Evolutionary conservation across 805 yeast genomes (phyloP), one percentile per base, ranked within the genome.

Genomic region (Kuraishia cidri): DNA sequence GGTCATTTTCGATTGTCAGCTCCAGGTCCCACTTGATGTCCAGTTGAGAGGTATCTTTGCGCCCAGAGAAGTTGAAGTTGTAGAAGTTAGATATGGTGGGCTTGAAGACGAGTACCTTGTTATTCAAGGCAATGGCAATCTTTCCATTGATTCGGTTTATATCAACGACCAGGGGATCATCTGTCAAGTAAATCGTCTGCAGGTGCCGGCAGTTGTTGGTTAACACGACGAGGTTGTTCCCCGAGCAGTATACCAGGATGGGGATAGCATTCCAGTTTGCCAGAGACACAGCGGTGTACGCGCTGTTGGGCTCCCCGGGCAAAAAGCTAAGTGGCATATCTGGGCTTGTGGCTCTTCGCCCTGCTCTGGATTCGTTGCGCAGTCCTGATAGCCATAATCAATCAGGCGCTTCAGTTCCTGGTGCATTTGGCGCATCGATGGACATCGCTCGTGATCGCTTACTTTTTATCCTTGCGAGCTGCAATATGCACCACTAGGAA

Each of bases 271-370:
- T 74, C 95, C 95, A 86, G 24, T 60, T 56, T 5, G 65, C 69
- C 38, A 75, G 79, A 26, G 73, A 62, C 16, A 75, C 69, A 1
- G 85, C 60, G 41, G 70, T 71, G 10, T 61, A 63, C 1, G 71
- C 50, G 29, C 62, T 54, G 50, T 79, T 81, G 13, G 92, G 92
- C 48, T 83, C 84, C 2, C 97, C 97, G 2, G 96, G 96, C 29
- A 84, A 72, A 47, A 82, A 78, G 37, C 74, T 74, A 34, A 82
- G n/a, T 16, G 27, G 15, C 23, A 15, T 31, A 10, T 24, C 27
- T n/a, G n/a, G 24, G 8, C 10, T 21, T 8, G 24, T 11, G 24
- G 24, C 10, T 21, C 8, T 8, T 21, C 10, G 24, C 24, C 8
- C 10, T 21, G 24, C 24, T 21, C 24, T 8, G 8, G 24, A 21